These are phyloP conservation scores for Komagataella pseudopastoris DNA, from an alignment of 805 yeast genomes.

Conservation along the genomic window DNA sequence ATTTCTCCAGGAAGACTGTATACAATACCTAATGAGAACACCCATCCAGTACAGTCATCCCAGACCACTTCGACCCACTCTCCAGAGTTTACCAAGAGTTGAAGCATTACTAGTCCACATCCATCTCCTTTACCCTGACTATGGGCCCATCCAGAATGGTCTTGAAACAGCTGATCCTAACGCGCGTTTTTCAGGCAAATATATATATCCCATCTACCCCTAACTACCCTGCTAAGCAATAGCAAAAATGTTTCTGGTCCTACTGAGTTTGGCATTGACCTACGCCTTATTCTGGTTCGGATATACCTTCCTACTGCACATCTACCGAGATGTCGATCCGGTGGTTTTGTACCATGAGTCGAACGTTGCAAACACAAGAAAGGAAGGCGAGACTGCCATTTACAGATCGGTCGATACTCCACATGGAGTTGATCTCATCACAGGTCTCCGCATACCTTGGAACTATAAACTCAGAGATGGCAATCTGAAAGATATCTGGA, in stretches of 20 bases:
- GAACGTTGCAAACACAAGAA: constrained; percentile 48
- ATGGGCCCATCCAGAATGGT: not conserved
- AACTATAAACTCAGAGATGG: constrained; percentile 65
- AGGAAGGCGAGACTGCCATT: constrained; percentile 56
- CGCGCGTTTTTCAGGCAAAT: not conserved
- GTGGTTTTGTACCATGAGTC: constrained; percentile 53
- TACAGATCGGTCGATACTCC: constrained; percentile 68
- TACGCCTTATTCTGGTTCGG: not conserved
- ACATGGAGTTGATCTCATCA: constrained; percentile 50
- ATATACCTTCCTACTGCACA: not conserved
- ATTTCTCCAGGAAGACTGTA: not conserved
- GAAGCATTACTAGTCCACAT: not conserved
- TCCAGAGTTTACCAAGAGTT: not conserved
- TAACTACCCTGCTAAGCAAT: not conserved
- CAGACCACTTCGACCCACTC: not conserved
- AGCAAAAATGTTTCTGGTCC: not conserved
- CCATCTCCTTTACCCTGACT: not conserved
- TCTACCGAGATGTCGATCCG: constrained; percentile 33
- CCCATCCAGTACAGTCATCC: not conserved
- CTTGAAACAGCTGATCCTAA: not conserved
- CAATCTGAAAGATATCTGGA: constrained; percentile 63
- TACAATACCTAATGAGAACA: no score
- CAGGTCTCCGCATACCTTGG: constrained; percentile 54
- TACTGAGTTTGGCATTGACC: not conserved
- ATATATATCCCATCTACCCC: not conserved